A percentile compares a stretch with the other conserved stretches of the same genome.
Evolutionary conservation across 345 rosid genomes (phyloP).

Genomic region (Linum usitatissimum): DNA sequence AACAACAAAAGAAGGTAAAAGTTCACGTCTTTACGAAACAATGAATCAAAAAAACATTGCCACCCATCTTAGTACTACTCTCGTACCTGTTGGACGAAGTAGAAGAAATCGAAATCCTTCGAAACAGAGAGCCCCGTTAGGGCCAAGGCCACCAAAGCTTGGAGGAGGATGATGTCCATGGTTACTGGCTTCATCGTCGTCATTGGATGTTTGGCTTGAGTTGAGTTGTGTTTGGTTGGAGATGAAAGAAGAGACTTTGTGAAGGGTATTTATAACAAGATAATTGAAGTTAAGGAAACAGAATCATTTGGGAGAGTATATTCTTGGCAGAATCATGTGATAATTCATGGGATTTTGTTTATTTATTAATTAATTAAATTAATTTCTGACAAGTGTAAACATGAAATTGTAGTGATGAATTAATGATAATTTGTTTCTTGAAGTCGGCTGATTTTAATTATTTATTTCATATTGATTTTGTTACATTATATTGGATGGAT

Average conservation of each 20-base stretch:
- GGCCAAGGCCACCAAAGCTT: constrained; percentile 21
- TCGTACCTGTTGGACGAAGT: constrained; percentile 77
- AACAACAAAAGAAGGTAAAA: background rate
- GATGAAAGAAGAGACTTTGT: background rate
- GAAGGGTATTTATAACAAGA: constrained; percentile 9
- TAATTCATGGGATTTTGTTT: background rate
- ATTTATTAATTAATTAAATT: too few relatives aligned
- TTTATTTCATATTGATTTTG: too few relatives aligned
- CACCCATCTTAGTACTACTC: too few relatives aligned
- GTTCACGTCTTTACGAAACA: background rate
- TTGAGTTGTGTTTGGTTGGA: background rate
- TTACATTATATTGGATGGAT: too few relatives aligned
- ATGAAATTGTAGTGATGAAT: too few relatives aligned
- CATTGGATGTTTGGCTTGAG: background rate
- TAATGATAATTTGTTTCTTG: background rate
- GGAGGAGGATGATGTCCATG: constrained; percentile 14
- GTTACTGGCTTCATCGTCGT: constrained; percentile 26
- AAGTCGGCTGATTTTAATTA: background rate
- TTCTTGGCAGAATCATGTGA: background rate
- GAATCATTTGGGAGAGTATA: background rate
- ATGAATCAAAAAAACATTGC: too few relatives aligned
- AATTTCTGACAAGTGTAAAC: background rate
- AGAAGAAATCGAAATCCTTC: constrained; percentile 83
- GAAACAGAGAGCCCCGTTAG: constrained; percentile 34
- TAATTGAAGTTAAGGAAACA: background rate